These are phyloP conservation scores for Termitomyces sp. DNA, from an alignment of 768 basidiomycete genomes.

Conservation along the genomic window DNA sequence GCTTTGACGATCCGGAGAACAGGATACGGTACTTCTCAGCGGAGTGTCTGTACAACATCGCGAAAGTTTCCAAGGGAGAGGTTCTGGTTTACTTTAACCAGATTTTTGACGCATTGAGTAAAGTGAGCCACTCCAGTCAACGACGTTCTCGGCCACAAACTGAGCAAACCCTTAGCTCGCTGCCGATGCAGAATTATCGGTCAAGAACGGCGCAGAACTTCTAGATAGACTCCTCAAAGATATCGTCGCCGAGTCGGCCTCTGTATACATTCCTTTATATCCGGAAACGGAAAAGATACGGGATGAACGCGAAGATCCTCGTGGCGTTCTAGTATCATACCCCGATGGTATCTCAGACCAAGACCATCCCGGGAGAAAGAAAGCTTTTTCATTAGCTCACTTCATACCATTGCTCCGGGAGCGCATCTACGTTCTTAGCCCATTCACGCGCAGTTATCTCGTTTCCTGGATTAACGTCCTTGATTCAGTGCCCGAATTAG, in stretches of 20 bases:
- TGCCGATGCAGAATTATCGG: conserved; percentile 91
- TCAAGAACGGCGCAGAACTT: conserved; percentile 97
- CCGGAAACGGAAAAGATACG: conserved; percentile 71
- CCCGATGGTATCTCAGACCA: conserved; percentile 45
- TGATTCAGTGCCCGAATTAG: conserved; percentile 94
- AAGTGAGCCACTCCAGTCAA: conserved; percentile 48
- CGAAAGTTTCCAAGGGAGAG: conserved; percentile 95
- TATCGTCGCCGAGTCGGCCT: conserved; percentile 94
- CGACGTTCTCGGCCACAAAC: background rate
- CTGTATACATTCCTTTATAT: conserved; percentile 87
- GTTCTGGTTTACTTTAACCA: conserved; percentile 97
- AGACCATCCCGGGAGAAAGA: conserved; percentile 40
- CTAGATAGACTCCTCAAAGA: conserved; percentile 97
- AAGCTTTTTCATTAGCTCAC: conserved; percentile 89
- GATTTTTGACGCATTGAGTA: conserved; percentile 95
- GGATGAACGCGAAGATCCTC: conserved; percentile 47
- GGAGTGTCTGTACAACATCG: conserved; percentile 97
- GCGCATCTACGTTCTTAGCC: conserved; percentile 91
- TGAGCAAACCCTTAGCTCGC: conserved; percentile 58
- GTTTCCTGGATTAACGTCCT: conserved; percentile 95
- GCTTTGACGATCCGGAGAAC: conserved; percentile 93
- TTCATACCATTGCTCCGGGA: conserved; percentile 94
- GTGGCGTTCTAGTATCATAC: conserved; percentile 61
- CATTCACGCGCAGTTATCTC: conserved; percentile 94
- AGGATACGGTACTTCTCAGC: conserved; percentile 96